phyloP scores from a whole-genome alignment of 1,139 yeast genomes.

The Saccharomycopsis phalli region DNA sequence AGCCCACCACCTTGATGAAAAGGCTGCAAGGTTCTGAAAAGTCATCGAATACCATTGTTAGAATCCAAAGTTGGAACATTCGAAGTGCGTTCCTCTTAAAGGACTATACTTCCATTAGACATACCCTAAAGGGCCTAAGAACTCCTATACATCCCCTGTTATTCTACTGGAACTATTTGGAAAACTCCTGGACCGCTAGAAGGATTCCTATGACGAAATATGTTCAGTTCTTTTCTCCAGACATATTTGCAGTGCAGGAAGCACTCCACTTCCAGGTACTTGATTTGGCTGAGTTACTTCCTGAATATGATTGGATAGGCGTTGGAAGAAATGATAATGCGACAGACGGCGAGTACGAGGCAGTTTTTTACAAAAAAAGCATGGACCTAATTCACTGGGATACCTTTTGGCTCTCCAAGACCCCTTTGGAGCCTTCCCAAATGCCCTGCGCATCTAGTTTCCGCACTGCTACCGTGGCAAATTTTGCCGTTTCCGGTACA shows the following conservation, averaged over 20 bases:
- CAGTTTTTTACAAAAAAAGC: constrained; percentile 32
- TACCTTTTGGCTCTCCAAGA: constrained; percentile 38
- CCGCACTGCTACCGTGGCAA: constrained; percentile 36
- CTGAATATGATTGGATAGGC: constrained; percentile 31
- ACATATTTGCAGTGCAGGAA: constrained; percentile 28
- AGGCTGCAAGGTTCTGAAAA: too few species aligned
- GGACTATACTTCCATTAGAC: constrained; percentile 1
- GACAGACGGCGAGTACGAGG: constrained; percentile 37
- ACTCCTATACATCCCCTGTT: too few species aligned
- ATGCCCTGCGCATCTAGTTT: constrained; percentile 38
- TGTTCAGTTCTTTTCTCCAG: constrained; percentile 27
- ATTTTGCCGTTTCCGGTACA: constrained; percentile 23
- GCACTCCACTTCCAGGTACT: constrained; percentile 27
- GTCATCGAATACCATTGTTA: constrained; percentile 1
- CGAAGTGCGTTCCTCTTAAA: constrained; percentile 11
- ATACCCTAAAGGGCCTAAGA: constrained; percentile 20
- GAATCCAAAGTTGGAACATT: constrained; percentile 15
- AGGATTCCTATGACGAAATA: constrained; percentile 27
- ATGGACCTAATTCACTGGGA: constrained; percentile 31
- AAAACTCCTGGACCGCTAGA: constrained; percentile 27
- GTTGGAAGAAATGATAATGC: constrained; percentile 44
- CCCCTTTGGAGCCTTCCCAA: constrained; percentile 35
- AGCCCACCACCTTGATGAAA: too few species aligned
- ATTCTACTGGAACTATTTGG: too few species aligned
- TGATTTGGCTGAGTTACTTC: constrained; percentile 22